Base-by-base conservation (phyloP, 805 yeast genomes). In the Wickerhamomyces bovis region DNA sequence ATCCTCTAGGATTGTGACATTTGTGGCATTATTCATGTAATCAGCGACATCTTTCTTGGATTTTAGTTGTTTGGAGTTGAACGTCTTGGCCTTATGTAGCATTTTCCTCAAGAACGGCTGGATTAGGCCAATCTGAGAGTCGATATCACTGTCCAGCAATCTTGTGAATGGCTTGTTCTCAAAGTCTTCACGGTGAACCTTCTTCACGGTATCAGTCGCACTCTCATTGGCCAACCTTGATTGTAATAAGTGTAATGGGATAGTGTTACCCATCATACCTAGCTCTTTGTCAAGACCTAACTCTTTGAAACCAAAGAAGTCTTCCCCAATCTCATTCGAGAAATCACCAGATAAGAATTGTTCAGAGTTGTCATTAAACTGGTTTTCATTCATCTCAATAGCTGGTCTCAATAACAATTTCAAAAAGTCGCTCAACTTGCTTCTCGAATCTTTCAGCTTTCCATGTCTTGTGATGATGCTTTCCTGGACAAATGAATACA, bases 271-370 rank as follows among this genome's bases (percentile, higher is more conserved):
- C 43, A 89, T 67, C 61, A 92, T 70, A 11, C 92, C 90, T 63
- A 89, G 85, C 64, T 94, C 99, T 57, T 84, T 87, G 58, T 92
- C 98, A 44, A 94, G 69, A 0, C 99, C 99, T 42, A 94, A 71
- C 54, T 92, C 98, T 61, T 78, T 85, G 72, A 94, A 95, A 0
- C 99, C 99, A 69, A 95, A 95, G 75, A 90, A 94, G 67, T 94
- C 99, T 57, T 92, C 99, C 7, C 98, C 99, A 35, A 94, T 69
- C 50, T 90, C 97, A 56, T 79, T 84, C 1, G 97, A 85, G 63
- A 94, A 94, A 58, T 90, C 97, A 48, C 99, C 99, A 26, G 94
- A 85, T 53, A 92, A 67, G 62, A 90, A 94, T 64, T 92, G 96
- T 53, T 94, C 97, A 57, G 96, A 85, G 58, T 89, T 87, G 61